phyloP scores from a whole-genome alignment of 768 basidiomycete genomes.

The Mycena epipterygia region DNA sequence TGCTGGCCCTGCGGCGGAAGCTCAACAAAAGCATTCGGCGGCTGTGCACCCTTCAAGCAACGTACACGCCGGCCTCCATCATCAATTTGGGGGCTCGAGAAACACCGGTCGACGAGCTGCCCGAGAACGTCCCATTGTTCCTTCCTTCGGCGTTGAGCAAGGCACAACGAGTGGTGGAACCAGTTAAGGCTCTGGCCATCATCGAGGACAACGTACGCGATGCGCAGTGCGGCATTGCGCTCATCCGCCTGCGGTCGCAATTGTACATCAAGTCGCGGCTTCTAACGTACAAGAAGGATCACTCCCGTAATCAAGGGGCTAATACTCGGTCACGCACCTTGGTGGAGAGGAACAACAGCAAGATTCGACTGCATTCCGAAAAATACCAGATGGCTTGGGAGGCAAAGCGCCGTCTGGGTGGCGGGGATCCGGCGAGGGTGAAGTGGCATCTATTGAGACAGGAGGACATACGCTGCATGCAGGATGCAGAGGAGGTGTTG shows the following conservation, averaged over 20 bases:
- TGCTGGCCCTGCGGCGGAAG: not conserved
- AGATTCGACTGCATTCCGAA: constrained; percentile 18
- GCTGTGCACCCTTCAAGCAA: constrained; percentile 11
- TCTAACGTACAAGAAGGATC: constrained; percentile 29
- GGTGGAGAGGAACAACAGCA: constrained; percentile 17
- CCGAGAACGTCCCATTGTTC: not conserved
- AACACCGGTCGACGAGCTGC: not conserved
- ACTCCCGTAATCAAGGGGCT: constrained; percentile 14
- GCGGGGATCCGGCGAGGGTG: not conserved
- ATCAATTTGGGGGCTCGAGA: not conserved
- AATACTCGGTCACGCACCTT: constrained; percentile 22
- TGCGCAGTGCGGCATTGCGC: constrained; percentile 39
- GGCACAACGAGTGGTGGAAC: not conserved
- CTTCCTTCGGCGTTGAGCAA: not conserved
- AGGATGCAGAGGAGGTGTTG: constrained; percentile 17
- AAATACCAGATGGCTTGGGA: constrained; percentile 31
- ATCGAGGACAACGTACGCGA: constrained; percentile 39
- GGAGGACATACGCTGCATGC: constrained; percentile 22
- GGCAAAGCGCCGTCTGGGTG: constrained; percentile 5
- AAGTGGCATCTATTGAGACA: not conserved
- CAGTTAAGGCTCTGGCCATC: constrained; percentile 6
- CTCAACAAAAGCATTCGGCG: not conserved
- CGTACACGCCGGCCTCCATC: constrained; percentile 12
- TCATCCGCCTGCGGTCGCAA: constrained; percentile 35
- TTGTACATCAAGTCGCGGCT: constrained; percentile 38